Evolutionary conservation across 768 basidiomycete species (phyloP), one percentile per base, ranked within the genome.

Genomic region (Boletus coccyginus): DNA sequence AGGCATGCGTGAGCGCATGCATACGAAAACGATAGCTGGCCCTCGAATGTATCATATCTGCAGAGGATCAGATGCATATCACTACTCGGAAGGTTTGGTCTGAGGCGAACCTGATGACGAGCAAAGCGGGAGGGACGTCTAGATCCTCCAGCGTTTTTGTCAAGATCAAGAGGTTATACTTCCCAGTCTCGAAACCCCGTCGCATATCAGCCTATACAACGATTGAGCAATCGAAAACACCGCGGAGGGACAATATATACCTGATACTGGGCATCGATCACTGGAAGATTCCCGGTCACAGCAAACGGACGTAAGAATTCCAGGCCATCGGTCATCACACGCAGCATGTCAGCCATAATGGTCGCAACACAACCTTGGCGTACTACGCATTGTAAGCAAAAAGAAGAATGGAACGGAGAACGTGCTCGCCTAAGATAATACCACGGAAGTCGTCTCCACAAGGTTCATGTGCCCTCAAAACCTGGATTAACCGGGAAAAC

Each of bases 401-500:
- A 29, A 27, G 27, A 60, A 36, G 19, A 84, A 77, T 39, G 87
- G 66, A 45, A 14, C 8, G 11, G n/a, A 17, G 40, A 24, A 16
- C 27, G 39, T 42, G 36, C 67, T 53, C 61, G 90, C 90, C 88
- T 59, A 90, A 78, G 29, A 92, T 68, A 24, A 92, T 75, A 16
- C 83, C 87, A 44, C 87, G 81, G 64, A 92, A 91, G 5, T 66
- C 61, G 49, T 83, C 78, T 7, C 81, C 82, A 46, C 80, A 76
- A 14, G 75, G 71, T 55, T 77, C 74, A 64, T 80, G 86, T 1
- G 80, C 76, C 53, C 78, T 78, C 41, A 92, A 73, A 43, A 84
- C 71, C 46, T 89, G 79, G 3, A 86, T 73, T 27, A 92, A 66
- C 60, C 75, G 80, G 41, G 78, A 62, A 57, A 91, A 83, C 57